Base-by-base conservation (phyloP, 2,329 filamentous ascomycete species). In the Fusarium sublunatum region DNA sequence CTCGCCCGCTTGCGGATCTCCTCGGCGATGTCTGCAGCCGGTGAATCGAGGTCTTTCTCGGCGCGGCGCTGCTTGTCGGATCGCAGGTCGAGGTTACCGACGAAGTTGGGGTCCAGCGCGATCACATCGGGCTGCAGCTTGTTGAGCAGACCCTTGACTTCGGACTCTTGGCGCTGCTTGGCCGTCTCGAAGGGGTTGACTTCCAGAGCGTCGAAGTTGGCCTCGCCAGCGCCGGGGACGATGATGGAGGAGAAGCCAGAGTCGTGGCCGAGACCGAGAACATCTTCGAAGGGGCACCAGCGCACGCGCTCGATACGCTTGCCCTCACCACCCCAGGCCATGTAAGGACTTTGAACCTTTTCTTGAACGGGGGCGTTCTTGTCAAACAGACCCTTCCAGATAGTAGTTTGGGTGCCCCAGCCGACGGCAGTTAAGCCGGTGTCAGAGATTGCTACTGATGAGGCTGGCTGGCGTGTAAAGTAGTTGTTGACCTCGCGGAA, bases 71-170 rank as follows among this genome's bases (percentile, higher is more conserved):
- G 89, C 79, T 91, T 85, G 59, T 93, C 88, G 32, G 90, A 92
- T 46, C 91, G 86, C 54, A 93, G 81, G 74, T 99, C 93, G 29
- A 99, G 83, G 68, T 88, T 92, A 52, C 95, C 95, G 70, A 99
- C 87, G 73, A 93, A 96, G 76, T 95, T 91, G 68, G 95, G 94
- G 74, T 99, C 90, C 22, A 99, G 82, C 2, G 92, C 91, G 63
- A 99, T 99, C 92, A 98, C 99, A 73, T 97, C 94, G 4, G 95
- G 94, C 72, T 93, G 88, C 43, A 99, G 83, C 81, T 99, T 99
- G 83, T 96, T 96, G 70, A 99, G 86, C 64, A 99, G 83, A 11
- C 86, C 83, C 81, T 91, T 92, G 75, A 99, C 93, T 77, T 99
- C 95, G 46, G 86, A 85, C 78, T 99, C 95, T 77, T 96, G 93